A percentile compares a stretch with the other conserved stretches of the same genome.
These are phyloP conservation scores for Avena sativa DNA, from an alignment of 176 grass and related monocot genomes.

Conservation along the genomic window DNA sequence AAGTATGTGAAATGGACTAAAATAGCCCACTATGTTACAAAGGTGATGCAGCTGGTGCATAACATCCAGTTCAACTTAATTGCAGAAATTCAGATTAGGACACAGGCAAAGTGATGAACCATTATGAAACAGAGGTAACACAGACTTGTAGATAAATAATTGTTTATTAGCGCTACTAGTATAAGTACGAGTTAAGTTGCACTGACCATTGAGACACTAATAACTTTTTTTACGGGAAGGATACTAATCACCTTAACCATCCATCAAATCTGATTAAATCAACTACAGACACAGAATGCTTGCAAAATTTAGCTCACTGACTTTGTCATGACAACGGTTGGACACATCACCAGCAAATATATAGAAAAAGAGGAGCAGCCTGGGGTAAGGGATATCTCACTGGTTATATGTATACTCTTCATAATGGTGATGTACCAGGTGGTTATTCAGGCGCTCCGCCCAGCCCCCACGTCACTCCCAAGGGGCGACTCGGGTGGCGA, in stretches of 20 bases:
- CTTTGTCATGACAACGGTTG: constrained; percentile 6
- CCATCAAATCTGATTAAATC: not conserved
- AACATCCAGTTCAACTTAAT: not conserved
- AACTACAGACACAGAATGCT: not conserved
- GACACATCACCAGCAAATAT: no score
- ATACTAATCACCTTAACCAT: not conserved
- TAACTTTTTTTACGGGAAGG: not conserved
- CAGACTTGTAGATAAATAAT: not conserved
- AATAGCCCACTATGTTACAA: not conserved
- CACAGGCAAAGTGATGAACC: constrained; percentile 2
- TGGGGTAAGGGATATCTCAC: not conserved
- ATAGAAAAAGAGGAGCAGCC: not conserved
- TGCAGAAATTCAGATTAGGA: not conserved
- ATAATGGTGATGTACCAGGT: not conserved
- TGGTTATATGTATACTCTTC: not conserved
- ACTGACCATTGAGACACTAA: not conserved
- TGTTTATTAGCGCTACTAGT: not conserved
- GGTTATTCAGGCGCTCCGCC: no score
- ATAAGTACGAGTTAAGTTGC: not conserved
- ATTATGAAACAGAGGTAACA: not conserved
- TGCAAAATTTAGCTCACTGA: not conserved
- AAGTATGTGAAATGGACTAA: not conserved
- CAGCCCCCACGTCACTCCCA: no score
- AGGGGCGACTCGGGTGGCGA: no score
- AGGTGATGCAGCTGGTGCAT: not conserved